Base-by-base conservation (phyloP, 768 basidiomycete genomes). In the Pholiota conissans region DNA sequence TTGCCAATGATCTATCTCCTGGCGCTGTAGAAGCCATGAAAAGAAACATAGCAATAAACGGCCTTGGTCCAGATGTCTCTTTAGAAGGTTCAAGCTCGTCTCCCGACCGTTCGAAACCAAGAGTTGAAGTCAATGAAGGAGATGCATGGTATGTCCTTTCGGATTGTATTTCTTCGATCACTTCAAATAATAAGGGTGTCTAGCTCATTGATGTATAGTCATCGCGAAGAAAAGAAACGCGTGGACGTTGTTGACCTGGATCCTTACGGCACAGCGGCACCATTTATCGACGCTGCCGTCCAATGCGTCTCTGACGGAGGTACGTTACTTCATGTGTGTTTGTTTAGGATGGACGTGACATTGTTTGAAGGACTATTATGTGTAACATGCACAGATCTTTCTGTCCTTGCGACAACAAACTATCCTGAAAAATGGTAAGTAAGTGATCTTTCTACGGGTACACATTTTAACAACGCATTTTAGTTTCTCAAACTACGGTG, bases 161-260 rank as follows among this genome's bases (percentile, higher is more conserved):
- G 14, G 34, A 24, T 27, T 30, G 22, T 18, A 39, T 4, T 30
- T 29, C 45, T 59, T 39, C 5, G n/a, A 22, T 58, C 49, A 39
- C 32, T 5, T 34, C 53, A 34, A 24, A 45, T 45, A 9, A n/a
- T n/a, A n/a, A n/a, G n/a, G n/a, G 22, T 11, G 18, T 14, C 29
- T 24, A 97, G 95, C 66, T 80, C 90, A 3, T 75, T 95, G 50
- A 94, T 99, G 92, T 98, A 97, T 68, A 81, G 81, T 47, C 94
- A 95, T 67, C 87, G 95, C 35, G 77, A 84, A 27, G 86, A 87
- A 51, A 81, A 78, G 46, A 73, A 79, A 10, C 84, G 88, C 2
- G 95, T 98, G 18, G 95, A 98, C 61, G 92, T 92, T 27, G 87
- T 99, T n/a, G 97, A 99, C 70, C 82, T 99, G 26, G 97, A 99